These are phyloP conservation scores for Calcarisporium arbuscula DNA, from an alignment of 2,329 filamentous ascomycete species.

Conservation along the genomic window DNA sequence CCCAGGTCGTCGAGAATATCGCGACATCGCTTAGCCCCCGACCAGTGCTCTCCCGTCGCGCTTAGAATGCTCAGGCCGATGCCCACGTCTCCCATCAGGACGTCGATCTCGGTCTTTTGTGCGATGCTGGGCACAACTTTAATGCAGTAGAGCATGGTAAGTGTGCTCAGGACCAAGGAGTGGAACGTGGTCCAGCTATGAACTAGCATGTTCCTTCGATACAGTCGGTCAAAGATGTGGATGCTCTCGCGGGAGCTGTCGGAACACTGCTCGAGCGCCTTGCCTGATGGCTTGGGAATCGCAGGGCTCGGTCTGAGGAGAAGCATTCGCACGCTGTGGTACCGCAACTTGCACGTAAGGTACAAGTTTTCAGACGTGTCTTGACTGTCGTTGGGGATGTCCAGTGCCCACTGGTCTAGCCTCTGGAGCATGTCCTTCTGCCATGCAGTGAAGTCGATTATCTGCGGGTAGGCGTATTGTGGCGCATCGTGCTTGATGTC, in stretches of 20 bases:
- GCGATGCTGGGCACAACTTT: slow-evolving; percentile 38
- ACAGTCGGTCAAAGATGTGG: slow-evolving; percentile 34
- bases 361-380: slow-evolving; percentile 17
- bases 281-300: slow-evolving; percentile 38
- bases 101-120: slow-evolving; percentile 26
- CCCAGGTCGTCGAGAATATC: slow-evolving; percentile 41
- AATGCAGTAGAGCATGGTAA: slow-evolving; percentile 46
- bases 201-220: slow-evolving; percentile 35
- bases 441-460: slow-evolving; percentile 39
- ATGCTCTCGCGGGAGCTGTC: slow-evolving; percentile 35
- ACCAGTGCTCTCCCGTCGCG: slow-evolving; percentile 46
- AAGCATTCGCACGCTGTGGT: slow-evolving; percentile 42
- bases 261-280: slow-evolving; percentile 34
- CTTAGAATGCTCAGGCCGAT: slow-evolving; percentile 40
- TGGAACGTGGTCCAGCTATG: slow-evolving; percentile 45
- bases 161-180: slow-evolving; percentile 38
- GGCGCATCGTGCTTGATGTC: slow-evolving; percentile 36
- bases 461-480: slow-evolving; percentile 40
- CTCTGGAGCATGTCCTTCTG: slow-evolving; percentile 33
- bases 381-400: slow-evolving; percentile 23
- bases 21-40: slow-evolving; percentile 39
- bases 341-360: slow-evolving; percentile 36
- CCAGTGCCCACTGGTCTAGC: slow-evolving; percentile 32
- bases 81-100: slow-evolving; percentile 34
- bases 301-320: slow-evolving; percentile 45